Base-by-base conservation (phyloP, 139 green algal genomes). In the Coccomyxa sp. region DNA sequence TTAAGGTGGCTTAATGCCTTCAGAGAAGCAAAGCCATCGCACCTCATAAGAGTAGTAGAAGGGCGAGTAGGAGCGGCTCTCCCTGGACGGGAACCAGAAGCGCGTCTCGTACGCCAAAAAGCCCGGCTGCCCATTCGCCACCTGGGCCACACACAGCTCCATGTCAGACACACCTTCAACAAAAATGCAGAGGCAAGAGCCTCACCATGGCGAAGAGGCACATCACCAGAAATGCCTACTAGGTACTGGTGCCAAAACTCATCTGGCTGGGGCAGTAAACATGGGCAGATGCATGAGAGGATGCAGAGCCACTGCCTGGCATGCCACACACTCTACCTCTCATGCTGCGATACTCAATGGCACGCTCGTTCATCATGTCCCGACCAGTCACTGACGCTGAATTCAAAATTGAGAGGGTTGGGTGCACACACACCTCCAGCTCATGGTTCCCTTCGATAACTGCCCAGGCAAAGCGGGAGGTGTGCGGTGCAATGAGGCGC, bases 391-490 rank as follows among this genome's bases (percentile, higher is more conserved):
- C 18, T 25, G 63, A 71, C 63, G 63, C 4, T 71, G 63, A 11
- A 9, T 71, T 71, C 18, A 51, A 7, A 51, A 51, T 51, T 51
- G 38, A 51, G 38, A 51, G 38, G 63, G 18, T 71, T 1, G 63
- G 63, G 63, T 25, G 21, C 18, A 15, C 18, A 66, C 13, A 32
- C 32, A 68, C 80, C 79, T 91, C 88, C 28, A 92, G 81, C 83
- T 95, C 93, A 80, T 97, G 93, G 81, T 97, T 97, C 66, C 93
- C 94, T 67, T 92, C 87, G 21, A 90, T 90, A 60, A 87, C 83
- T 76, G 93, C 87, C 86, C 89, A 93, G 1, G 90, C 85, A 21
- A 91, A 67, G 7, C 31, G 23, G 30, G 88, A 83, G n/a, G 90
- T 85, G 71, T 63, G 92, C 77, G 0, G 27, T n/a, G 71, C 71